Base-by-base conservation (phyloP, 2,329 filamentous ascomycete species). In the Herpotrichia juniperi region DNA sequence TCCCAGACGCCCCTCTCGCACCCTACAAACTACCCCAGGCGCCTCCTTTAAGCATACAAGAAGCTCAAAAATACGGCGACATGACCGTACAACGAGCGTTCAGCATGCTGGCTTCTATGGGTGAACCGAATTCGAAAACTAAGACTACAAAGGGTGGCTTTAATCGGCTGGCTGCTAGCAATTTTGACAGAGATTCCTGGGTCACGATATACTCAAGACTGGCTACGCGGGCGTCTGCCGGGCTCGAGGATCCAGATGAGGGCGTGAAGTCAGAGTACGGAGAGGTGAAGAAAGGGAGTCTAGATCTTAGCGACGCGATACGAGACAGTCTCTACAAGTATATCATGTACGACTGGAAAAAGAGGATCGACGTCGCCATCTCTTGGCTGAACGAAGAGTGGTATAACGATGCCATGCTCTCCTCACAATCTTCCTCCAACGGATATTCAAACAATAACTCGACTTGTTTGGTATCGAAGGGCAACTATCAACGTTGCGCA, bases 341-440 rank as follows among this genome's bases (percentile, higher is more conserved):
- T 71, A 84, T 97, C 42, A 84, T 97, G 57, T 91, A 96, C 58
- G 93, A 97, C 69, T 99, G 96, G 76, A 87, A 93, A 48, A 87
- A 84, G 56, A 87, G 94, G 37, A 93, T 97, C 57, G 93, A 96
- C 61, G 84, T 94, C 19, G 93, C 92, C 1, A 91, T 97, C 46
- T 87, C 88, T 7, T 99, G 94, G 94, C 81, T 99, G 14, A 96
- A 89, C 63, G 94, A 99, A 73, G 94, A 99, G 75, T 99, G 94
- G 93, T 97, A 96, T 74, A 96, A 93, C 64, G 93, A 97, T 71
- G 86, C 81, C 37, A 74, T 91, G 26, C 78, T 81, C 47, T 69
- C 76, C 39, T 46, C 53, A 4, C 51, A 64, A 6, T 32, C 46
- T 10, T 45, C 54, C 3, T 40, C 62, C 4, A 58, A 72, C 28